Base-by-base conservation (phyloP, 2,329 filamentous ascomycete genomes). In the Colletotrichum destructivum region DNA sequence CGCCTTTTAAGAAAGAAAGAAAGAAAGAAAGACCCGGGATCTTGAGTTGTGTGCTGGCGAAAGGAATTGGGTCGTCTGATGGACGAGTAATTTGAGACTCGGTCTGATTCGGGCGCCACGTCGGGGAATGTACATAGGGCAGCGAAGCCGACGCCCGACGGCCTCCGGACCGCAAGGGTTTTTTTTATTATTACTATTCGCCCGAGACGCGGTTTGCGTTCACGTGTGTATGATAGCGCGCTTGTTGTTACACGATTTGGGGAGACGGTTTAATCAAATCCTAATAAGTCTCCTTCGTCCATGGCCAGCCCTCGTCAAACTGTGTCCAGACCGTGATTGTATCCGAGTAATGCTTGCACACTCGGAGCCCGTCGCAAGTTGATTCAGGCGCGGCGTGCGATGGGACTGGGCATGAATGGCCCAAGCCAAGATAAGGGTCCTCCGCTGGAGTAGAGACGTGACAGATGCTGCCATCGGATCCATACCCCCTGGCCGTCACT, bases 181-280 rank as follows among this genome's bases (percentile, higher is more conserved):
- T 26, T 6, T 21, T n/a, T n/a, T n/a, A 26, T 13, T 15, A 16
- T 66, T 54, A 69, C 46, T 57, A 42, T 55, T 54, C 46, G 26
- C 15, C n/a, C 61, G 47, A 66, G 47, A 61, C 44, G 31, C 42
- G 31, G 40, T 40, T 8, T 31, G 61, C 55, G 21, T 70, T 62
- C 21, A 66, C 49, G 55, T 23, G 47, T 70, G 67, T 61, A 61
- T 66, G 67, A 70, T 66, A 56, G 67, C 47, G 62, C 26, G 38
- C 15, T 54, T 66, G 40, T 54, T 69, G 60, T 70, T 70, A 61
- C 51, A 49, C 54, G 47, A 44, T 61, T 55, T 31, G 8, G 31
- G 55, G 40, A 66, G 62, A 70, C 55, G 42, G 55, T 66, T 44
- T 42, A 66, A 26, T 16, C 42, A 47, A 21, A 31, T 31, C 66